Conservation (phyloP, 176 grass and related monocot species). For the Oryza longistaminata region DNA sequence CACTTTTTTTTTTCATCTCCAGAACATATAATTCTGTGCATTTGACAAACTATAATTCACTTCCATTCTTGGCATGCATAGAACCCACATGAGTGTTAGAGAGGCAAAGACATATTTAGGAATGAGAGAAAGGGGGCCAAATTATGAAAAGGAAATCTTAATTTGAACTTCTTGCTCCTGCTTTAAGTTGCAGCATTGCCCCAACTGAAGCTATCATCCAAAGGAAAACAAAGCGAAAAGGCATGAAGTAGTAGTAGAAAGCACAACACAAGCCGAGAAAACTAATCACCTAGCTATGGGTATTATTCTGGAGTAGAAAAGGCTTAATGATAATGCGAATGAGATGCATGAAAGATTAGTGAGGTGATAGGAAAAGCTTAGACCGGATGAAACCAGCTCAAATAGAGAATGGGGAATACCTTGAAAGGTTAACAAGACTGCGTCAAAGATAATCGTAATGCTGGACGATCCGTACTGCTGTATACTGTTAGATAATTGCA, state of each 20-base stretch:
- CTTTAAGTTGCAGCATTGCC: slow-evolving; percentile 42
- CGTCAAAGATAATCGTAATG: neutral
- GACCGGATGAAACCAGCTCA: slow-evolving; percentile 26
- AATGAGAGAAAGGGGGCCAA: neutral
- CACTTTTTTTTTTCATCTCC: neutral
- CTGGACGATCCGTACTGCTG: neutral
- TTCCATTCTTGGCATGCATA: neutral
- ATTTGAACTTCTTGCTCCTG: slow-evolving; percentile 43
- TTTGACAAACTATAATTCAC: slow-evolving; percentile 4
- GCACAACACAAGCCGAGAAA: slow-evolving; percentile 23
- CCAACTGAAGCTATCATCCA: slow-evolving; percentile 43
- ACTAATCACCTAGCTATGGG: slow-evolving; percentile 14
- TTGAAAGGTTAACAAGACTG: neutral
- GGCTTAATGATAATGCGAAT: too few relatives aligned
- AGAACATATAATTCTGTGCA: slow-evolving; percentile 33
- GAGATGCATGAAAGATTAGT: slow-evolving; percentile 6
- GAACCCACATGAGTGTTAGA: slow-evolving; percentile 23
- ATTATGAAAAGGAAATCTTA: slow-evolving; percentile 50
- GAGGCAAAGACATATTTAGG: slow-evolving; percentile 28
- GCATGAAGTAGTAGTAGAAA: slow-evolving; percentile 27
- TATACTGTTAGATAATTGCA: neutral
- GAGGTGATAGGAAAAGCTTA: slow-evolving; percentile 27
- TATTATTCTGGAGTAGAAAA: neutral
- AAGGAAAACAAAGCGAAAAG: slow-evolving; percentile 40
- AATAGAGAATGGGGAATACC: neutral